Base-by-base conservation (phyloP, 805 yeast genomes). In the Metschnikowia lachancei region DNA sequence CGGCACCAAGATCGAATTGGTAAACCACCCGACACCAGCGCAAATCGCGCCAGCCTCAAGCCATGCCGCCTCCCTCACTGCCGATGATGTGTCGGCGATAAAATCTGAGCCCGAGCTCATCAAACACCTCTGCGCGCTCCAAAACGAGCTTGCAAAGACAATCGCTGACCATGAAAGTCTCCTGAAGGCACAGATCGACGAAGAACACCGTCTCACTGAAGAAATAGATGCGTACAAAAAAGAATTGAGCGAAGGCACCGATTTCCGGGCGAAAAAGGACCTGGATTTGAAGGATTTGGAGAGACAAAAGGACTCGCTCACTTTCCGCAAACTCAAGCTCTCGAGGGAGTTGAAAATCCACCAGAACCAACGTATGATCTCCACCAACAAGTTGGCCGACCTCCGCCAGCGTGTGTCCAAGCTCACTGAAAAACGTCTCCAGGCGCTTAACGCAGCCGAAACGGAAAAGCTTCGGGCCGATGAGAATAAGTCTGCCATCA, bases 171-270 rank as follows among this genome's bases (percentile, higher is more conserved):
- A 44, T 12, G 36, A 26, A 3, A 34, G 18, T 11, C 45, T 36
- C 11, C 28, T 32, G 9, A 16, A 22, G n/a, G 33, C 42, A 9
- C 56, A 43, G 37, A 47, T 16, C n/a, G 45, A 28, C 8, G 58
- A 54, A 20, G 57, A 51, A 26, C 22, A 11, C 8, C 24, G 33
- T 19, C 47, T 53, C 31, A 26, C 30, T 13, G 29, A 20, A 7
- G 45, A 47, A 24, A 32, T 51, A 7, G 46, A 43, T 8, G 9
- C 28, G n/a, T 58, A 64, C 47, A 70, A 64, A 29, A 62, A 64
- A 29, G 78, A 75, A 45, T 56, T 64, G 36, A 70, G 66, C 34
- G 67, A 64, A 19, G 73, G 65, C 39, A 52, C 64, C 13, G 73
- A 67, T 31, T 46, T 41, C 40, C 61, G 63, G 36, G 46, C 55